Percentiles rank a stretch among this genome's conserved stretches.
Evolutionary conservation across 2,329 filamentous ascomycete genomes (phyloP).

Genomic region (Boeremia lycopersici): DNA sequence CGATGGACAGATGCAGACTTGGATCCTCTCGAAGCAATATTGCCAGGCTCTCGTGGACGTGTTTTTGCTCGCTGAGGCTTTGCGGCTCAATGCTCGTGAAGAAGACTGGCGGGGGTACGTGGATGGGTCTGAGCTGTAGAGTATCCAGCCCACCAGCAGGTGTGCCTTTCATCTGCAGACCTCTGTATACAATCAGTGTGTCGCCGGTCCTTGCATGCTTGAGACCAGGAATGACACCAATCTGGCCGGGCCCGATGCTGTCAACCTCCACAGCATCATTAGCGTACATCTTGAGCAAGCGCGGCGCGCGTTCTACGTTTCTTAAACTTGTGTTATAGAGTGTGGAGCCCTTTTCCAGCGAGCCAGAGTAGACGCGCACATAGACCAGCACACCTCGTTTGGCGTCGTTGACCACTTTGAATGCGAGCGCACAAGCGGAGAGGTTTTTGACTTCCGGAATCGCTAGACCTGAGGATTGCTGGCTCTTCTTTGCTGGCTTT

Average conservation of each 20-base stretch:
- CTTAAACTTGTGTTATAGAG: slow-evolving; percentile 89
- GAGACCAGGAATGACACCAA: slow-evolving; percentile 88
- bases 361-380: slow-evolving; percentile 87
- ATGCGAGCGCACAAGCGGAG: slow-evolving; percentile 71
- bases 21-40: slow-evolving; percentile 90
- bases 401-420: slow-evolving; percentile 92
- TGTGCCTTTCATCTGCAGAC: slow-evolving; percentile 63
- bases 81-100: slow-evolving; percentile 91
- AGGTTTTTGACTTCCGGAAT: slow-evolving; percentile 63
- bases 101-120: slow-evolving; percentile 91
- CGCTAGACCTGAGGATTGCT: slow-evolving; percentile 18
- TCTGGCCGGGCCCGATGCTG: slow-evolving; percentile 82
- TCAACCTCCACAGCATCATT: slow-evolving; percentile 84
- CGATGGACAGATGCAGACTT: slow-evolving; percentile 80
- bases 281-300: slow-evolving; percentile 87
- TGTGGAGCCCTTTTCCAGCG: slow-evolving; percentile 72
- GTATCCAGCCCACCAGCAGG: slow-evolving; percentile 72
- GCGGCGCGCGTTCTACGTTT: slow-evolving; percentile 77
- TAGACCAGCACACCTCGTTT: slow-evolving; percentile 88
- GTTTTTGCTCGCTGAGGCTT: slow-evolving; percentile 77
- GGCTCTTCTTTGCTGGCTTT: slow-evolving; percentile 23
- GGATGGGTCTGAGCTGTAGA: slow-evolving; percentile 83
- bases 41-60: slow-evolving; percentile 75
- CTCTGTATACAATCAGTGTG: slow-evolving; percentile 78
- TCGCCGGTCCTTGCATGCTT: slow-evolving; percentile 94